Base-by-base conservation (phyloP, 208 protist species). In the Crithidia expoeki region DNA sequence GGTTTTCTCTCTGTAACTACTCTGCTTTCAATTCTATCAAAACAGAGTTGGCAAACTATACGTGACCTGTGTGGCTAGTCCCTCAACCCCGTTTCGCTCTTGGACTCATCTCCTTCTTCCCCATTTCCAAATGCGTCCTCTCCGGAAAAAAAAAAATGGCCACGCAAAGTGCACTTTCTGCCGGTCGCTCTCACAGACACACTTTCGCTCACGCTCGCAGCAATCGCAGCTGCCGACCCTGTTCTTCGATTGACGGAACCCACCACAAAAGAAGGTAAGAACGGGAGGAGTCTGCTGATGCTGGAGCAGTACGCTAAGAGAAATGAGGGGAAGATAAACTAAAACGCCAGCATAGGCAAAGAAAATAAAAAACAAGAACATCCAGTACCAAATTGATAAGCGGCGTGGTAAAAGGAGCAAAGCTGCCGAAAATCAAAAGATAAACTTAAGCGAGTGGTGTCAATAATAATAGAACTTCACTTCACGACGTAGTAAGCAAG, bases 41-140 rank as follows among this genome's bases (percentile, higher is more conserved):
- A 23, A 23, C 47, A 28, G 10, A 52, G 47, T 33, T n/a, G 1
- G 23, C 33, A 25, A 19, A 0, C 6, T 42, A 23, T 19, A 5
- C 42, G 28, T 7, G 53, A 33, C 32, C 53, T 59, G 53, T 59
- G 53, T 59, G 53, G 53, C 53, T 59, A 59, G 53, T 59, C 53
- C 33, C 19, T 59, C 33, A 59, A 59, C 33, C 38, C 1, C 19
- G 40, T n/a, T 28, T 32, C 19, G 5, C 17, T 38, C 46, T n/a
- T n/a, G 32, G 9, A 34, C 23, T 51, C 33, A 40, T 50, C 33
- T 36, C 17, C 36, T 3, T 63, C 25, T 9, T 63, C n/a, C n/a
- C 36, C 36, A 40, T 12, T 40, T 40, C 36, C 12, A 5, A 40
- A 5, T 40, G 36, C 36, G 36, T 36, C 28, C 44, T 11, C 17